Evolutionary conservation across 129 eudicot genomes (phyloP).

Genomic region (Pulicaria dysenterica): DNA sequence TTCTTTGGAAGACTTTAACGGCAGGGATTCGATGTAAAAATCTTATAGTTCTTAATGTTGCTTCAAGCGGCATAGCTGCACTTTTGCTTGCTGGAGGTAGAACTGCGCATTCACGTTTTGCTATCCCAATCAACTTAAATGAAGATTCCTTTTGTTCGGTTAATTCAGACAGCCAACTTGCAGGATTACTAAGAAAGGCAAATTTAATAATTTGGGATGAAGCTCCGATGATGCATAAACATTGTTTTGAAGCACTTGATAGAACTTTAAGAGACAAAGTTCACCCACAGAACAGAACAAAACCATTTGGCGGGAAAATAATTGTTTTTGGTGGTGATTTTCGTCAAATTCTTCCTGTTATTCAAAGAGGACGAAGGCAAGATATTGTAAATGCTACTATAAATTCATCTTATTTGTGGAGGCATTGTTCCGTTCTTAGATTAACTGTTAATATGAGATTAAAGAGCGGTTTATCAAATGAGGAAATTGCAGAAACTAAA

Average conservation of each 20-base stretch:
- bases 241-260: neutral
- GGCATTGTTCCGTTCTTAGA: neutral
- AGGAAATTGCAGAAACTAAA: too few relatives aligned
- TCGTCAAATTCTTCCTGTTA: neutral
- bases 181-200: neutral
- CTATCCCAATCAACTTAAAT: neutral
- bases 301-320: neutral
- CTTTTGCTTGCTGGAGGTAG: neutral
- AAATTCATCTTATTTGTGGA: neutral
- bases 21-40: neutral
- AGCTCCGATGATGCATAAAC: neutral
- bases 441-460: neutral
- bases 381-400: neutral
- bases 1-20: neutral
- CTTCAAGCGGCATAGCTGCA: neutral
- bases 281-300: neutral
- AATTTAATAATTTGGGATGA: neutral
- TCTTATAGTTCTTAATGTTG: neutral
- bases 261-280: too few relatives aligned
- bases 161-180: neutral
- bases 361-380: neutral
- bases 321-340: neutral
- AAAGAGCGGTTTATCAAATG: neutral
- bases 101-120: neutral
- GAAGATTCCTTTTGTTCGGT: neutral